These are phyloP conservation scores for Nannizziopsis barbatae DNA, from an alignment of 2,329 filamentous ascomycete species.

Conservation along the genomic window DNA sequence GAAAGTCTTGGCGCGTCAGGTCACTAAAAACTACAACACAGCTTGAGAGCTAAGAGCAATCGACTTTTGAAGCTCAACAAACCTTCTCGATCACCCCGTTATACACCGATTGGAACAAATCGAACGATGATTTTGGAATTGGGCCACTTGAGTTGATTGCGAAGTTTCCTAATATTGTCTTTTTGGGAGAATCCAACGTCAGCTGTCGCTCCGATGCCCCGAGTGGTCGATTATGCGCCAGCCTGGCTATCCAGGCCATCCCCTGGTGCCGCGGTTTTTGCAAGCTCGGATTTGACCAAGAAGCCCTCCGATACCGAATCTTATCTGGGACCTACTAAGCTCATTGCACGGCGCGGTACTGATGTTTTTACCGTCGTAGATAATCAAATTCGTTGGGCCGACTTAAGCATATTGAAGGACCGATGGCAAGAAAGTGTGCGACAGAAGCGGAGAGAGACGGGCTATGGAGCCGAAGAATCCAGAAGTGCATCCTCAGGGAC, in stretches of 20 bases:
- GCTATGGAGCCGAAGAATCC: not conserved
- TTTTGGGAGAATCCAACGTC: not conserved
- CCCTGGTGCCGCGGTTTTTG: conserved; percentile 69
- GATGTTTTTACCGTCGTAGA: conserved; percentile 84
- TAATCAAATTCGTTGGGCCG: conserved; percentile 84
- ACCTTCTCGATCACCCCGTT: no score
- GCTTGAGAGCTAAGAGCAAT: not conserved
- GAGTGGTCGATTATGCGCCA: conserved; percentile 73
- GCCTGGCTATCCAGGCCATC: conserved; percentile 72
- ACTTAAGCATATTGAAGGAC: conserved; percentile 68
- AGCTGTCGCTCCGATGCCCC: conserved; percentile 55
- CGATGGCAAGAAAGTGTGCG: conserved; percentile 35
- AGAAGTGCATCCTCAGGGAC: not conserved
- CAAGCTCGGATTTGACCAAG: conserved; percentile 38
- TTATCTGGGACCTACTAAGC: conserved; percentile 40
- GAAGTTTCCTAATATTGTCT: not conserved
- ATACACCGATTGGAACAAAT: no score
- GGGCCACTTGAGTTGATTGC: not conserved
- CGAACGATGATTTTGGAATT: not conserved
- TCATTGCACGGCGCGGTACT: conserved; percentile 68
- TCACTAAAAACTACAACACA: not conserved
- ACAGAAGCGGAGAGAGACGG: conserved; percentile 22
- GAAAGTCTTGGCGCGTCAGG: not conserved
- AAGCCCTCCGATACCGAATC: conserved; percentile 18
- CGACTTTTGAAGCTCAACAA: no score